Conservation (phyloP, 495 filamentous ascomycete species). For the Xylaria flabelliformis region DNA sequence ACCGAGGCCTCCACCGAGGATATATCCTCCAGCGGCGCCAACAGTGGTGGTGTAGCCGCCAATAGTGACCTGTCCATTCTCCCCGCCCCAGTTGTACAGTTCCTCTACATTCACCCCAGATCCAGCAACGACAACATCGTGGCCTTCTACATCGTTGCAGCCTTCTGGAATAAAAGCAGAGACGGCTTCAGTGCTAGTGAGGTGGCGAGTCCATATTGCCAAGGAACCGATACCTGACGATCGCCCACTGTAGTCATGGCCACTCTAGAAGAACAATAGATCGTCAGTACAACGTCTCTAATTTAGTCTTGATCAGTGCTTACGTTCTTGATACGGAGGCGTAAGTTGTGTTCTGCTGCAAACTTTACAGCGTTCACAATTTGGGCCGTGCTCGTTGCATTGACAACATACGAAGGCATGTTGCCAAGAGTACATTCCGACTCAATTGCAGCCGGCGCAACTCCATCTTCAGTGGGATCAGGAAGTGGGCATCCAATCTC, state of each 20-base stretch:
- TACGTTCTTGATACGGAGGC: constrained; percentile 33
- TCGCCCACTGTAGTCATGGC: constrained; percentile 68
- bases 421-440: constrained; percentile 21
- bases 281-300: constrained; percentile 37
- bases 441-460: constrained; percentile 24
- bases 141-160: not conserved
- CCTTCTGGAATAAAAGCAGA: constrained; percentile 26
- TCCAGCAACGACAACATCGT: constrained; percentile 49
- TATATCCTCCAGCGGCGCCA: constrained; percentile 46
- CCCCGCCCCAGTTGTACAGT: constrained; percentile 47
- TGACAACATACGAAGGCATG: constrained; percentile 33
- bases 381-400: constrained; percentile 28
- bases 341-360: constrained; percentile 34
- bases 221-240: constrained; percentile 59
- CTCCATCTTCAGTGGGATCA: not conserved
- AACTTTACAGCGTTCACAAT: constrained; percentile 31
- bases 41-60: constrained; percentile 31
- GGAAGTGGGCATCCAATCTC: constrained; percentile 1
- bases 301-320: not conserved
- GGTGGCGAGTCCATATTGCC: constrained; percentile 59
- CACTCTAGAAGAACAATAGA: constrained; percentile 54
- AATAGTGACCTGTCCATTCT: constrained; percentile 49
- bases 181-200: constrained; percentile 32
- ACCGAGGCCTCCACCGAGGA: constrained; percentile 48
- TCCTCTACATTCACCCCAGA: constrained; percentile 58